phyloP scores from a whole-genome alignment of 129 eudicot species.

The Lactuca saligna region DNA sequence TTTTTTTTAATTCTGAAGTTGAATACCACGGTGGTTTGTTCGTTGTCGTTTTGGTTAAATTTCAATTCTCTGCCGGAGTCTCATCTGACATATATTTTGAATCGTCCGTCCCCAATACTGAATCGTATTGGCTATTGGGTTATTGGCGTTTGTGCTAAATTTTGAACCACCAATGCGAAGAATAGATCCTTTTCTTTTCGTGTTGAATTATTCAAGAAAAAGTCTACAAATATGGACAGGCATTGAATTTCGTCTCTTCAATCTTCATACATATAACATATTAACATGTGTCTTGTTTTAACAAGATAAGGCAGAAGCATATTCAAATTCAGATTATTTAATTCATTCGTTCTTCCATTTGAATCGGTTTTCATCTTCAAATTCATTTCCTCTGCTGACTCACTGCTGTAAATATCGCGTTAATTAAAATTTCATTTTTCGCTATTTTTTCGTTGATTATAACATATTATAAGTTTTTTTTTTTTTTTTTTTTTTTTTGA shows the following conservation, averaged over 20 bases:
- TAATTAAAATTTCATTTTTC: too few relatives aligned
- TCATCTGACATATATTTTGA: conserved; percentile 22
- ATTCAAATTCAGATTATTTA: not conserved
- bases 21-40: not conserved
- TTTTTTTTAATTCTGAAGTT: not conserved
- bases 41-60: conserved; percentile 22
- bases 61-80: not conserved
- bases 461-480: not conserved
- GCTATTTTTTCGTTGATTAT: not conserved
- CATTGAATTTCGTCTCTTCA: conserved; percentile 23
- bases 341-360: conserved; percentile 13
- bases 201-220: conserved; percentile 9
- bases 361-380: not conserved
- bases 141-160: conserved; percentile 19
- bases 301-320: not conserved
- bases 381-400: conserved; percentile 7
- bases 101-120: not conserved
- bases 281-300: conserved; percentile 11
- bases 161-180: not conserved
- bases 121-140: conserved; percentile 15
- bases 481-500: too few relatives aligned
- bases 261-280: conserved; percentile 1
- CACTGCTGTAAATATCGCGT: not conserved
- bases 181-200: not conserved
- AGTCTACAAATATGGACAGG: conserved; percentile 8